Conservation (phyloP, 495 filamentous ascomycete genomes). For the Penicillium odoratum region DNA sequence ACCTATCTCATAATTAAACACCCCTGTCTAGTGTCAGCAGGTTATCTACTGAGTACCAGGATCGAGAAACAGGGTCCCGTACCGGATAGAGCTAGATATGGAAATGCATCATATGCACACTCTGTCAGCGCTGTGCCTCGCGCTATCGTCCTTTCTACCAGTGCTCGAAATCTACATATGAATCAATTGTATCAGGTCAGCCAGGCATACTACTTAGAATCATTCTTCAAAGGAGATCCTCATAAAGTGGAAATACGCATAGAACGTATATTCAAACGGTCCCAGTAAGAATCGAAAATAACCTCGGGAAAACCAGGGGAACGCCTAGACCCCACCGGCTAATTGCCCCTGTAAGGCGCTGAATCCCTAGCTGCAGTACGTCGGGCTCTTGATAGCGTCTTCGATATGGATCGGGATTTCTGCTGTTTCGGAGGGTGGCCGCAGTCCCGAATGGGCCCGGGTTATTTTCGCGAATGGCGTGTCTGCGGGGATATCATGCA, state of each 20-base stretch:
- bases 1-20: neutral
- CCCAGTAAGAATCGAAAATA: conserved; percentile 37
- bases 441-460: conserved; percentile 22
- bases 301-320: conserved; percentile 34
- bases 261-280: neutral
- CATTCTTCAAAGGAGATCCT: neutral
- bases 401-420: conserved; percentile 20
- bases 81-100: neutral
- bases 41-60: neutral
- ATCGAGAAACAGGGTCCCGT: neutral
- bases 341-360: neutral
- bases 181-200: neutral
- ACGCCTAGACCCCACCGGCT: neutral
- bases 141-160: neutral
- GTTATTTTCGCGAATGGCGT: conserved; percentile 28
- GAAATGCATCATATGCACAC: neutral
- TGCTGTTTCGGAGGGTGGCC: conserved; percentile 21
- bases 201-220: neutral
- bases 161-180: neutral
- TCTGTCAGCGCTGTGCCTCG: neutral
- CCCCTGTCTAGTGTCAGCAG: neutral
- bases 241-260: neutral
- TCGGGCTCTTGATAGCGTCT: conserved; percentile 12
- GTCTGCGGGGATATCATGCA: neutral
- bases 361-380: conserved; percentile 3